phyloP scores from a whole-genome alignment of 2,329 filamentous ascomycete species.

The Clonostachys rhizophaga region DNA sequence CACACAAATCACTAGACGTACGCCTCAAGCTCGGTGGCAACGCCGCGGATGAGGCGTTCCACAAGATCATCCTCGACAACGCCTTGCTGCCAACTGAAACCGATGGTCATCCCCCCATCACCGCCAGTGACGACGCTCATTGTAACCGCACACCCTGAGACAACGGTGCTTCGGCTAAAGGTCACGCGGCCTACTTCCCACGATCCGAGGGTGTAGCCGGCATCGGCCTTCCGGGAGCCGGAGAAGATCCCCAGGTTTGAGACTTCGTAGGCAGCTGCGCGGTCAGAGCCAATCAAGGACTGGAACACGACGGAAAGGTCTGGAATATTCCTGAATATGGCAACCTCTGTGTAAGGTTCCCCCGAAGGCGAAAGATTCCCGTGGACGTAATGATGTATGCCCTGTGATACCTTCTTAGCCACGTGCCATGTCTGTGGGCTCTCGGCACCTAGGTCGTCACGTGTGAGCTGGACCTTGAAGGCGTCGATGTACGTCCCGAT shows the following conservation, averaged over 20 bases:
- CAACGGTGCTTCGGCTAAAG: conserved; percentile 36
- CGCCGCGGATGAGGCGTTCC: neutral
- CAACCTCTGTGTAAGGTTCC: conserved; percentile 10
- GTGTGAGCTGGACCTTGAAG: conserved; percentile 3
- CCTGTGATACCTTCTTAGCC: too few relatives aligned
- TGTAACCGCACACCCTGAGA: conserved; percentile 25
- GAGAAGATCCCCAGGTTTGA: conserved; percentile 36
- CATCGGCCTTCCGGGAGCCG: conserved; percentile 1
- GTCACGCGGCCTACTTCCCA: conserved; percentile 28
- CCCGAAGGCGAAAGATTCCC: conserved; percentile 7
- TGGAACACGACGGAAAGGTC: conserved; percentile 28
- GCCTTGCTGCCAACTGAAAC: conserved; percentile 31
- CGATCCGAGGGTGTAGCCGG: conserved; percentile 3
- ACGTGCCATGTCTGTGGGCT: too few relatives aligned
- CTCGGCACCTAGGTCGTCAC: neutral
- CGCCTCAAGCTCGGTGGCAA: neutral
- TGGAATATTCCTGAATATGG: conserved; percentile 30
- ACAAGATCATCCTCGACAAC: conserved; percentile 19
- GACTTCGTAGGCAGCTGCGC: conserved; percentile 32
- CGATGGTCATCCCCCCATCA: conserved; percentile 32
- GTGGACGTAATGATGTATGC: conserved; percentile 1
- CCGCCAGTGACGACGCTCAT: conserved; percentile 33
- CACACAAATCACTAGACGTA: too few relatives aligned
- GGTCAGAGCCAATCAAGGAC: conserved; percentile 26
- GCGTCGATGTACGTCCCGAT: conserved; percentile 10